A percentile compares a stretch with the other conserved stretches of the same genome.
These are phyloP conservation scores for Metschnikowia cerradonensis DNA, from an alignment of 805 yeast species.

Conservation along the genomic window DNA sequence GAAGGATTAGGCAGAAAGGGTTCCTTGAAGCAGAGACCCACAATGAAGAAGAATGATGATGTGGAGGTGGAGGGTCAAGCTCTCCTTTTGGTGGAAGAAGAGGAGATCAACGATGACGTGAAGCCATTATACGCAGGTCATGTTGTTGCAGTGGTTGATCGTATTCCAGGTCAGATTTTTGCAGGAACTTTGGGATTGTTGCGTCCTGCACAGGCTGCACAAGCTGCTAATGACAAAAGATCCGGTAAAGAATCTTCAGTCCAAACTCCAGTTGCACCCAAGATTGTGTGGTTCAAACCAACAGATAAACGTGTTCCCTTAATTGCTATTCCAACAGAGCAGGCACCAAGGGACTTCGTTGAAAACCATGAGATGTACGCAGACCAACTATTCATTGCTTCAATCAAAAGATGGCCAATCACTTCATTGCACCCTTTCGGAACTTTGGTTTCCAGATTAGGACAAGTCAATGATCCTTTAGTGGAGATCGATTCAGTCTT, in stretches of 20 bases:
- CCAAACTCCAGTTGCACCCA: conserved; percentile 59
- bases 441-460: conserved; percentile 81
- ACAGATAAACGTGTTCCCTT: conserved; percentile 96
- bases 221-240: conserved; percentile 60
- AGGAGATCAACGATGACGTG: conserved; percentile 86
- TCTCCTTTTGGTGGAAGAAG: conserved; percentile 85
- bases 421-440: conserved; percentile 98
- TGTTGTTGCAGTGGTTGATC: conserved; percentile 95
- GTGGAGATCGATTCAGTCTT: conserved; percentile 86
- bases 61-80: conserved; percentile 99
- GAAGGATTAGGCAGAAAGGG: conserved; percentile 65
- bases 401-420: conserved; percentile 98
- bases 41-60: conserved; percentile 96
- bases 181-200: conserved; percentile 91
- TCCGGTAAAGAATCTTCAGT: conserved; percentile 45
- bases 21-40: conserved; percentile 89
- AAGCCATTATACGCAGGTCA: conserved; percentile 97
- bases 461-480: conserved; percentile 67
- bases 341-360: conserved; percentile 93
- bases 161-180: conserved; percentile 94
- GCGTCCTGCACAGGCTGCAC: conserved; percentile 93
- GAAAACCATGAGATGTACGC: conserved; percentile 84
- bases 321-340: conserved; percentile 97
- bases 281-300: conserved; percentile 98
- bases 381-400: conserved; percentile 83